Percentiles rank a stretch among this genome's conserved stretches.
phyloP scores from a whole-genome alignment of 352 stramenopile genomes.

The Phytophthora melonis region DNA sequence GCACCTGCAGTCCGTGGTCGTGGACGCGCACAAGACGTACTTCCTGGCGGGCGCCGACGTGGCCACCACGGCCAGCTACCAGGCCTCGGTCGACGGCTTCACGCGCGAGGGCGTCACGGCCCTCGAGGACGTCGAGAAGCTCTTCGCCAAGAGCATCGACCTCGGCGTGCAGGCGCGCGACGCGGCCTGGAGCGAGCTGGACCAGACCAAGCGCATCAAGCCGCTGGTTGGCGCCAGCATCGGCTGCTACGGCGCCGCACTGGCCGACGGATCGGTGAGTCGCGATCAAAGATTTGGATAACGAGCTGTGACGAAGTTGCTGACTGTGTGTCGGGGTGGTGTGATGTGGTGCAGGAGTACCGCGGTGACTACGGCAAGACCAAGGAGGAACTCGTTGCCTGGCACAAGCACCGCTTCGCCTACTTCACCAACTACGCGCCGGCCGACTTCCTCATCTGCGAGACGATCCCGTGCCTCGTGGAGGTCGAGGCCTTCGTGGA shows the following conservation, averaged over 20 bases:
- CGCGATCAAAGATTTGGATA: constrained; percentile 10
- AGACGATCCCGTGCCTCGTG: constrained; percentile 88
- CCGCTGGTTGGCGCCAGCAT: constrained; percentile 87
- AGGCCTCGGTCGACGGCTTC: constrained; percentile 88
- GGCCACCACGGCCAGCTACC: constrained; percentile 86
- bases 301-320: background rate
- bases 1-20: constrained; percentile 65
- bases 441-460: constrained; percentile 82
- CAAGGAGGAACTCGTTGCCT: constrained; percentile 73
- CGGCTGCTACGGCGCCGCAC: constrained; percentile 83
- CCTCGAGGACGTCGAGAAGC: constrained; percentile 57
- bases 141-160: constrained; percentile 81
- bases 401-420: constrained; percentile 78
- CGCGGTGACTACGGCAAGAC: constrained; percentile 81
- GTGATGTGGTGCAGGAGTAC: constrained; percentile 71
- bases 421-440: constrained; percentile 64
- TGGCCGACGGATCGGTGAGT: constrained; percentile 86
- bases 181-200: constrained; percentile 52
- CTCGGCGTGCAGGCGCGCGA: constrained; percentile 76
- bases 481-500: constrained; percentile 85
- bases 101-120: constrained; percentile 64
- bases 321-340: background rate
- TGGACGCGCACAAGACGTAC: constrained; percentile 77
- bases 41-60: constrained; percentile 83
- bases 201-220: constrained; percentile 56